Evolutionary conservation across 179 eudicot species (phyloP), one percentile per base, ranked within the genome.

Genomic region (Silene noctiflora): DNA sequence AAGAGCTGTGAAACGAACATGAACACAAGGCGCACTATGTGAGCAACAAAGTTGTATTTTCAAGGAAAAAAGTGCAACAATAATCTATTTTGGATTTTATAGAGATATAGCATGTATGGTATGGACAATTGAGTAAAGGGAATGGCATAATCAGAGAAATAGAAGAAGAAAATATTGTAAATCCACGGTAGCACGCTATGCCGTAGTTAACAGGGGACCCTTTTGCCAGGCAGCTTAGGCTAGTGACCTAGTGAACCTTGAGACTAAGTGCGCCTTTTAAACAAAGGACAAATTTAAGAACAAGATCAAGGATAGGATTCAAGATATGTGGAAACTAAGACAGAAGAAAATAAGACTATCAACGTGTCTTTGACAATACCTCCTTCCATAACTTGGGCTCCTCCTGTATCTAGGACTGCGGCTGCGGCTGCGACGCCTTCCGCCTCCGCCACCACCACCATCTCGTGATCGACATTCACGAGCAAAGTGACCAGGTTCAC

Each of bases 401-500:
- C 99, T 88, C 67, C 99, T 86, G 77, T 95, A 95, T 69, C 99
- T 88, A 27, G 95, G 99, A 51, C 93, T 88, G 64, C 97, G 93
- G 76, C 99, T 88, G 6, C 99, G 87, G 77, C 99, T 86, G 6
- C 98, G 86, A 3, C 94, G 85, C 75, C 95, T 87, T 51, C 91
- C 97, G 0, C 81, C 81, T 1, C 80, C 83, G 22, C 78, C 78
- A 0, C 81, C 79, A 17, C 87, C 85, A 6, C 88, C 85, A 29
- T 86, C 90, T 35, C 96, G 90, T 0, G 67, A 35, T 67, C 97
- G 91, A 79, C 99, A 95, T 77, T 95, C 99, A 76, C 99, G 99
- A 44, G 99, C 99, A 88, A 95, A 95, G 72, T 95, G 99, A 61
- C 99, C 99, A 21, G 99, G 84, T 79, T 95, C 97, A 44, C 99